A percentile compares a stretch with the other conserved stretches of the same genome.
Evolutionary conservation across 306 rosid genomes (phyloP).

Genomic region (Adenanthera pavonina): DNA sequence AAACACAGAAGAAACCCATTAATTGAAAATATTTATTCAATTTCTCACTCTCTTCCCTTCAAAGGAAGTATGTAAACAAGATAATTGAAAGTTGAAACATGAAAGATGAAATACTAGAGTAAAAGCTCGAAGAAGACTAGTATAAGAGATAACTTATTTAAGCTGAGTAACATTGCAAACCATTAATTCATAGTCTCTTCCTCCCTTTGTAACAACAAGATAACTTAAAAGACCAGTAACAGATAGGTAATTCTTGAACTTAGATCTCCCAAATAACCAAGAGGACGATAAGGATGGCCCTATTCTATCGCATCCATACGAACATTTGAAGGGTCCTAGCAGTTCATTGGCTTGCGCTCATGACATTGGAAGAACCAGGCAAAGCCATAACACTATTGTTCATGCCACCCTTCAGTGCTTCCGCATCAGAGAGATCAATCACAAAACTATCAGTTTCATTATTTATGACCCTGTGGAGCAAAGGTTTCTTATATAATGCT

Average conservation of each 20-base stretch:
- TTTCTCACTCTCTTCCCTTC: background rate
- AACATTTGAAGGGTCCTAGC: no score
- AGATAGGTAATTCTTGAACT: background rate
- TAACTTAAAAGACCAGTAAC: background rate
- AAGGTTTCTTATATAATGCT: slow-evolving; percentile 38
- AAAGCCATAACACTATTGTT: background rate
- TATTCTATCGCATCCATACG: no score
- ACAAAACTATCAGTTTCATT: background rate
- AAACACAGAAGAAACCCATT: background rate
- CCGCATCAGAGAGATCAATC: background rate
- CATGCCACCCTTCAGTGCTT: background rate
- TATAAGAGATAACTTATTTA: no score
- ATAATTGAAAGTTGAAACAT: background rate
- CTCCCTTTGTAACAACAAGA: background rate
- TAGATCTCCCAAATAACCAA: background rate
- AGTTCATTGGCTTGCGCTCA: background rate
- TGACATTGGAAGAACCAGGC: background rate
- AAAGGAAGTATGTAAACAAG: background rate
- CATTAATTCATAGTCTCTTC: no score
- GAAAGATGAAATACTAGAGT: background rate
- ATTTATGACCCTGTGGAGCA: slow-evolving; percentile 26
- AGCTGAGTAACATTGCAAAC: no score
- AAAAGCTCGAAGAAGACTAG: no score
- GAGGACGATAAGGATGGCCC: no score
- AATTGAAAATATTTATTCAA: background rate